Percentiles rank a stretch among this genome's conserved stretches.
phyloP scores from a whole-genome alignment of 1,284 basidiomycete genomes.

The Psilocybe mexicana region DNA sequence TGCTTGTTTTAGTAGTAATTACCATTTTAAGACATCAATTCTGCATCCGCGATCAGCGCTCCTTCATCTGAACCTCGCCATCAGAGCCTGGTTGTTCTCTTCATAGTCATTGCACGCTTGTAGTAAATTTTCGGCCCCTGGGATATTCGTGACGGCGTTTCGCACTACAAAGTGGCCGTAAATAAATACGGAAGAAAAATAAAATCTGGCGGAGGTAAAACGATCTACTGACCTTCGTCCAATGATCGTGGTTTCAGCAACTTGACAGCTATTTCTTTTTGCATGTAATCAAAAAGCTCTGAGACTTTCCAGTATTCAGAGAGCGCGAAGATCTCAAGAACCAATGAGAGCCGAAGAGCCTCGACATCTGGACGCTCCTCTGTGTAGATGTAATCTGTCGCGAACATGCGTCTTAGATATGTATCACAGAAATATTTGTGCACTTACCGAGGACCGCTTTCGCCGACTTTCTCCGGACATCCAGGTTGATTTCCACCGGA shows the following conservation, averaged over 20 bases:
- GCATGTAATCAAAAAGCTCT: slow-evolving; percentile 20
- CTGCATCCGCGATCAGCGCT: background rate
- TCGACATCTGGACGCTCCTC: slow-evolving; percentile 5
- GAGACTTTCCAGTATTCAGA: slow-evolving; percentile 19
- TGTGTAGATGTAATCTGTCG: slow-evolving; percentile 21
- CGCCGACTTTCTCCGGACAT: slow-evolving; percentile 14
- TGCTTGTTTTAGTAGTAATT: background rate
- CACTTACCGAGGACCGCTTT: slow-evolving; percentile 19
- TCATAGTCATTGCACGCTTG: slow-evolving; percentile 11
- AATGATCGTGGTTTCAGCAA: slow-evolving; percentile 18
- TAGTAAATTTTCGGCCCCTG: slow-evolving; percentile 8
- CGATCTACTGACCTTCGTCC: slow-evolving; percentile 15
- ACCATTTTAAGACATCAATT: background rate
- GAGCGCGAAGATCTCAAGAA: slow-evolving; percentile 18
- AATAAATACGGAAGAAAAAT: background rate
- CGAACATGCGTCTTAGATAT: background rate
- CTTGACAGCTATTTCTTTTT: slow-evolving; percentile 18
- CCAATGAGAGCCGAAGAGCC: slow-evolving; percentile 3
- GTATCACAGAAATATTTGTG: background rate
- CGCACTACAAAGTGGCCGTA: slow-evolving; percentile 12
- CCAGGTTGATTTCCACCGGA: slow-evolving; percentile 9
- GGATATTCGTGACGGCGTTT: background rate
- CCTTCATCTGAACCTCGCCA: slow-evolving; percentile 5
- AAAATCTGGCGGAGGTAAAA: background rate
- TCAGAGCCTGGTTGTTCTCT: slow-evolving; percentile 13